These are phyloP conservation scores for Vitis cinerea DNA, from an alignment of 164 flowering plant genomes.

Conservation along the genomic window DNA sequence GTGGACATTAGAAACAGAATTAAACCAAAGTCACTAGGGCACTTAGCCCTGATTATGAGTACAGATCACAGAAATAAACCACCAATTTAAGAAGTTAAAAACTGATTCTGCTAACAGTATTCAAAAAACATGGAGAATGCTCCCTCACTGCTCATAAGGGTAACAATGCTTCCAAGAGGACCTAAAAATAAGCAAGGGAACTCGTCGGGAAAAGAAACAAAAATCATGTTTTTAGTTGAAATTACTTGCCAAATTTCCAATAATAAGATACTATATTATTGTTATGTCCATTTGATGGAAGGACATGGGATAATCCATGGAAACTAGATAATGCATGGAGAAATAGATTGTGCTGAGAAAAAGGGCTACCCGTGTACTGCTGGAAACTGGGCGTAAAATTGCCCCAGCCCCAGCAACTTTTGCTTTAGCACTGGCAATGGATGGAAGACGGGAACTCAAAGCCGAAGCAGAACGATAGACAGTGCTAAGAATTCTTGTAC, in stretches of 20 bases:
- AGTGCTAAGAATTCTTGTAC: conserved; percentile 84
- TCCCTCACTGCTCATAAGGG: neutral
- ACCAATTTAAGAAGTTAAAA: neutral
- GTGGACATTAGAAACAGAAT: conserved; percentile 2
- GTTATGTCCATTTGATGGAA: neutral
- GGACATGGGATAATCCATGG: neutral
- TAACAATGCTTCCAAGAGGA: neutral
- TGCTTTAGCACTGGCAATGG: conserved; percentile 89
- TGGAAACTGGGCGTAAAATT: conserved; percentile 88
- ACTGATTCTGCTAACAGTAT: neutral
- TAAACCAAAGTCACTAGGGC: neutral
- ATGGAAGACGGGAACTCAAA: conserved; percentile 91
- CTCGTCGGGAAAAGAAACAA: neutral
- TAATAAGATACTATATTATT: neutral
- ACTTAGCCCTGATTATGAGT: neutral
- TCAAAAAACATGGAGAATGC: neutral
- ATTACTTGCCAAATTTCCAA: neutral
- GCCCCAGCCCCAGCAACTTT: conserved; percentile 99
- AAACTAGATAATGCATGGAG: neutral
- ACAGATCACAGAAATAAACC: conserved; percentile 1
- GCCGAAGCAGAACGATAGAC: conserved; percentile 98
- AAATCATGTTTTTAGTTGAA: neutral
- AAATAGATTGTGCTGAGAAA: neutral
- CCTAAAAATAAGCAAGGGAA: neutral
- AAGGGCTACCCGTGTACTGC: conserved; percentile 73